These are phyloP conservation scores for Fagopyrum esculentum DNA, from an alignment of 148 eudicot species.

Conservation along the genomic window DNA sequence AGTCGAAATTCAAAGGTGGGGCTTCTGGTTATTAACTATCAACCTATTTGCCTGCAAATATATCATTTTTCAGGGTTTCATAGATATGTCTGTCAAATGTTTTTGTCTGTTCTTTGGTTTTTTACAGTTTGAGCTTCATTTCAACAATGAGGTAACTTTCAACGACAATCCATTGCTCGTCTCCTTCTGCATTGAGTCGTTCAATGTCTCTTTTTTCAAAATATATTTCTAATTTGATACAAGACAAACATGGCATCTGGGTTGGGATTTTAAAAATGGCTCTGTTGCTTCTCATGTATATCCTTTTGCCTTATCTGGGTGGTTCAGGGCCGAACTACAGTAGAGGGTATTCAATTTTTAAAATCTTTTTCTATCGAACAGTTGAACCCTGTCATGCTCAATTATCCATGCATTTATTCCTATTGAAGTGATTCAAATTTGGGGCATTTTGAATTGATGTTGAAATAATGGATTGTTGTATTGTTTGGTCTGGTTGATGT, in stretches of 20 bases:
- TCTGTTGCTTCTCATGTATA: conserved; percentile 4
- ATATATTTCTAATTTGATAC: not conserved
- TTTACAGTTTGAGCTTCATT: not conserved
- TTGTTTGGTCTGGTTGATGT: not conserved
- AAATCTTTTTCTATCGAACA: not conserved
- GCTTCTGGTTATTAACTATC: not conserved
- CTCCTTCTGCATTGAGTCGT: conserved; percentile 3
- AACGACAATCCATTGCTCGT: not conserved
- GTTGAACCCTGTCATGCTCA: not conserved
- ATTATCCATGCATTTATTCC: not conserved
- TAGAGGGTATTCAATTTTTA: not conserved
- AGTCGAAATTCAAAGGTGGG: not conserved
- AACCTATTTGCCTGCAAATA: not conserved
- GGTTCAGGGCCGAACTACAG: not conserved
- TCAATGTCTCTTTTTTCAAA: not conserved
- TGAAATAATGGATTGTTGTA: not conserved
- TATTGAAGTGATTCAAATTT: not conserved
- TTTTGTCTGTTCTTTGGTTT: not conserved
- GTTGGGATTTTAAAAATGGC: not conserved
- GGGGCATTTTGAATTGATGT: conserved; percentile 3
- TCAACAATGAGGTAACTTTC: not conserved
- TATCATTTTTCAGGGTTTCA: not conserved
- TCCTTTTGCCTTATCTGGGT: conserved; percentile 7
- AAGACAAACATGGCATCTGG: not conserved
- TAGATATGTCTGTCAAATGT: not conserved